Percentiles rank a stretch among this genome's conserved stretches.
These are phyloP conservation scores for Beauveria sp. DNA, from an alignment of 2,329 filamentous ascomycete species.

Conservation along the genomic window DNA sequence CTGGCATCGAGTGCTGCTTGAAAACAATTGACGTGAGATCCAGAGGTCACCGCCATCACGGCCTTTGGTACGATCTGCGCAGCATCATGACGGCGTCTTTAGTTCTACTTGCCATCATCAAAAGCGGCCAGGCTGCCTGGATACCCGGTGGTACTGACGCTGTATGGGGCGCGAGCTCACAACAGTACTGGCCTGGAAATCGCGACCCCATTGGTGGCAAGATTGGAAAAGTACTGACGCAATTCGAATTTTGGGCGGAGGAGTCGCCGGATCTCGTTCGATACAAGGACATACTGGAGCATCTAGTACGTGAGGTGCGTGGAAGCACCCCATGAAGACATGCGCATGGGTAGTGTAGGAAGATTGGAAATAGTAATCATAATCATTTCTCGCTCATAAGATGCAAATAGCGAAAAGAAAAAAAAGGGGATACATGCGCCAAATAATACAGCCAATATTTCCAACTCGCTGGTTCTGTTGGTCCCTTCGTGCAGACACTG, in stretches of 20 bases:
- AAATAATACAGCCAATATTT: not conserved
- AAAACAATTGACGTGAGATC: constrained; percentile 18
- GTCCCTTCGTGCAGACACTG: not conserved
- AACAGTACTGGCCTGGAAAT: constrained; percentile 9
- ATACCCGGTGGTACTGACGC: constrained; percentile 15
- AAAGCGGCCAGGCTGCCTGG: constrained; percentile 15
- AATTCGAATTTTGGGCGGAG: constrained; percentile 17
- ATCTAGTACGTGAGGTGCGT: constrained; percentile 13
- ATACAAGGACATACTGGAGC: constrained; percentile 14
- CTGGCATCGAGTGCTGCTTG: constrained; percentile 17
- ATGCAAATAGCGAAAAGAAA: not conserved
- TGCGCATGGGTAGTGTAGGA: not conserved
- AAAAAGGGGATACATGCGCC: not conserved
- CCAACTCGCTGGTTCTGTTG: not conserved
- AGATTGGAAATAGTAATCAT: not conserved
- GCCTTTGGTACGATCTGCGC: constrained; percentile 20
- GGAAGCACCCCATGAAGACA: constrained; percentile 1
- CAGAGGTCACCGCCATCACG: constrained; percentile 19
- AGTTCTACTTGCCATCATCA: constrained; percentile 15
- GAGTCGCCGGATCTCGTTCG: constrained; percentile 14
- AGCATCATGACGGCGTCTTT: constrained; percentile 16
- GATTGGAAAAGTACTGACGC: constrained; percentile 15
- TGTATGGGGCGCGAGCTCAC: constrained; percentile 12
- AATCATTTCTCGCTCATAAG: not conserved
- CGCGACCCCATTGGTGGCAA: constrained; percentile 14